Base-by-base conservation (phyloP, 2,329 filamentous ascomycete species). In the Neonectria sp. region DNA sequence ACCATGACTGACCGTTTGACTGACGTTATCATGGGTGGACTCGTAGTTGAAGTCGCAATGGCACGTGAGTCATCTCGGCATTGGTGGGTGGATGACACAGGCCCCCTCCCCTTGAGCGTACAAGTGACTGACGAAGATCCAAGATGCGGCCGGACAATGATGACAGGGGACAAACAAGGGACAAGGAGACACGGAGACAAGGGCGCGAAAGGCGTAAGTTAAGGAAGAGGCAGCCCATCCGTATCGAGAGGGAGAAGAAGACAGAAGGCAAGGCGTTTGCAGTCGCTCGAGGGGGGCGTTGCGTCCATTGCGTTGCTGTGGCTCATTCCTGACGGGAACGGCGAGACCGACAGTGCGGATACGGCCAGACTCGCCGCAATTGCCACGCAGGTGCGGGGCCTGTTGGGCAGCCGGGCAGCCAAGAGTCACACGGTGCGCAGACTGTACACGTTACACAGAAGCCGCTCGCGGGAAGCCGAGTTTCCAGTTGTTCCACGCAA, bases 341-440 rank as follows among this genome's bases (percentile, higher is more conserved):
- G 40, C 40, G 37, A 40, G 40, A 24, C 33, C 49, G 17, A 65
- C 62, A 65, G 62, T 65, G 62, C 62, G 62, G 62, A 65, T 60
- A 55, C 27, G 55, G 31, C 17, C 35, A 55, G 52, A 12, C 24
- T 21, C 27, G 27, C 48, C 6, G 37, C 15, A 2, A 40, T n/a
- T 40, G 17, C 37, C 15, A 40, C 37, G 37, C 37, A 40, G 37
- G 15, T 40, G 37, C 17, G 37, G 37, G 37, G 25, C 12, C 13
- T 15, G 61, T 59, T 55, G 55, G 40, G 61, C 29, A 37, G 48
- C 60, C 60, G 62, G 62, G 62, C 62, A 65, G 40, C 56, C 51
- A 48, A 57, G 6, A 31, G 17, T 3, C 31, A 21, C 6, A 63
- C 64, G 53, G 59, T 66, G 58, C 37, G 48, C 17, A 51, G 6